Percentiles rank a stretch among this genome's conserved stretches.
phyloP scores from a whole-genome alignment of 1,284 basidiomycete genomes.

The Fomitopsis pinicola region DNA sequence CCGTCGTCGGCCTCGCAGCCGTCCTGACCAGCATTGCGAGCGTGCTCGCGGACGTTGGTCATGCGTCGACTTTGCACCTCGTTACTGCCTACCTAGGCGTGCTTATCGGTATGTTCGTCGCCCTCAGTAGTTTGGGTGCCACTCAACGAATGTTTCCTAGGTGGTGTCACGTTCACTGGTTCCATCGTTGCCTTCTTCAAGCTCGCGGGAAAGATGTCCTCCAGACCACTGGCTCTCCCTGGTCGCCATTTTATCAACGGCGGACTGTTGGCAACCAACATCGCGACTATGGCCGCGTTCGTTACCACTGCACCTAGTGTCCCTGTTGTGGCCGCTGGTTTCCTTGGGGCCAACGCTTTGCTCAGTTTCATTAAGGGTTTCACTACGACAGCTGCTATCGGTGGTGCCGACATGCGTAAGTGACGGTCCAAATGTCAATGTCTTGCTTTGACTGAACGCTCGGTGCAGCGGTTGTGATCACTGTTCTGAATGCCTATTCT shows the following conservation, averaged over 20 bases:
- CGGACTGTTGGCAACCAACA: constrained; percentile 64
- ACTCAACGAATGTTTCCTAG: constrained; percentile 22
- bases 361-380: constrained; percentile 81
- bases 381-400: constrained; percentile 82
- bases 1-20: constrained; percentile 82
- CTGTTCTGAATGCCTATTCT: constrained; percentile 83
- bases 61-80: constrained; percentile 67
- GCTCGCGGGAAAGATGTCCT: constrained; percentile 75
- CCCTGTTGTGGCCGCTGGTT: constrained; percentile 71
- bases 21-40: constrained; percentile 80
- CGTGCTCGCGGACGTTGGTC: constrained; percentile 63
- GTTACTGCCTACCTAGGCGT: constrained; percentile 83
- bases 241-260: constrained; percentile 74
- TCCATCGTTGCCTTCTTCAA: constrained; percentile 88
- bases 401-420: constrained; percentile 87
- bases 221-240: constrained; percentile 65
- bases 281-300: constrained; percentile 71
- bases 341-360: constrained; percentile 65
- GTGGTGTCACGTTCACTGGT: constrained; percentile 76
- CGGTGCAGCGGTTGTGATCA: constrained; percentile 74
- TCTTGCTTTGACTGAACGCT: neutral
- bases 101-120: constrained; percentile 55
- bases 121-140: neutral
- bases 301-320: constrained; percentile 63
- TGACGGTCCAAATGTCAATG: constrained; percentile 6